A percentile compares a stretch with the other conserved stretches of the same genome.
phyloP scores from a whole-genome alignment of 176 grass and related monocot species.

The Echinochloa phyllopogon region DNA sequence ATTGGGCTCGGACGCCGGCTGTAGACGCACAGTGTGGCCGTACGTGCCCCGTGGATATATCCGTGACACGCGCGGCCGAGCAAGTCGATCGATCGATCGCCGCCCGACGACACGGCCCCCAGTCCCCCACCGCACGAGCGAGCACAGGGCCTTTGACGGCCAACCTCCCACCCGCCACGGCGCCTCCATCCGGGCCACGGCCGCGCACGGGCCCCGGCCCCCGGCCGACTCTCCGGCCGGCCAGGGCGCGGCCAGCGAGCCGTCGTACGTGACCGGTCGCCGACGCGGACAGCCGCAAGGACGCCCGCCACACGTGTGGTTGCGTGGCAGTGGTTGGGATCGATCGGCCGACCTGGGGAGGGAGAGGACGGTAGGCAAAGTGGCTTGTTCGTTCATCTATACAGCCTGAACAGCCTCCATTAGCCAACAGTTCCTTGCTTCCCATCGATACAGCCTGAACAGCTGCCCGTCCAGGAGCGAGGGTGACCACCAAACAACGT shows the following conservation, averaged over 20 bases:
- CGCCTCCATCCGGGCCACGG: not conserved
- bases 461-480: not conserved
- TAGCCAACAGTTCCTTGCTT: not conserved
- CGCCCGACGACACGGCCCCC: not conserved
- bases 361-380: not conserved
- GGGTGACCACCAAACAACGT: constrained; percentile 8
- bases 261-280: not conserved
- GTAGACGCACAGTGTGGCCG: too few relatives aligned
- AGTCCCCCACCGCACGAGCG: not conserved
- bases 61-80: too few relatives aligned
- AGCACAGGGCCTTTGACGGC: constrained; percentile 4
- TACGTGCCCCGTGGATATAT: too few relatives aligned
- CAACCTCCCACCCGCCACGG: not conserved
- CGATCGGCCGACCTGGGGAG: not conserved
- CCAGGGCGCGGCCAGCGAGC: not conserved
- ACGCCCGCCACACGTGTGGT: not conserved
- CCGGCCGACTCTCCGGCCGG: not conserved
- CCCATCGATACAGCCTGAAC: not conserved
- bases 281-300: not conserved
- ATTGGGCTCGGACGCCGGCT: too few relatives aligned
- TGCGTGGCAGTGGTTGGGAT: too few relatives aligned
- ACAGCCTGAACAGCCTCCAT: not conserved
- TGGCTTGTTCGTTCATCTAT: too few relatives aligned
- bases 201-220: not conserved
- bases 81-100: too few relatives aligned